Conservation (phyloP, 805 yeast species). For the Metschnikowia gelsemii region DNA sequence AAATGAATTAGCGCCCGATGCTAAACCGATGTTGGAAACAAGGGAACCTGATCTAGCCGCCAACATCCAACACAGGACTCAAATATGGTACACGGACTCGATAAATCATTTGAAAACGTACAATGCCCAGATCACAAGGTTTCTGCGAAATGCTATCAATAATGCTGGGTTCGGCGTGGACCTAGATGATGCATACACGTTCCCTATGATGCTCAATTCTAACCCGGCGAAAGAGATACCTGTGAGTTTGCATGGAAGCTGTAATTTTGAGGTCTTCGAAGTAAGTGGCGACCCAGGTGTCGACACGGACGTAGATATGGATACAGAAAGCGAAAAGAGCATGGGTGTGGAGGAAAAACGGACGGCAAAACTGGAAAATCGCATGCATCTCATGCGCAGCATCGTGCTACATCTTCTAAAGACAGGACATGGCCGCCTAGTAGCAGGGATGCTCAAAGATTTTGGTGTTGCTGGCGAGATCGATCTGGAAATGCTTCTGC, state of each 20-base stretch:
- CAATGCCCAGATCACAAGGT: slow-evolving; percentile 35
- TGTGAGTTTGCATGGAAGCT: too few relatives aligned
- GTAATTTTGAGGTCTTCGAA: too few relatives aligned
- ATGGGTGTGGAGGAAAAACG: slow-evolving; percentile 1
- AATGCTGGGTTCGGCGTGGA: slow-evolving; percentile 30
- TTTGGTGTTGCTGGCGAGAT: slow-evolving; percentile 23
- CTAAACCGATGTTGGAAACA: too few relatives aligned
- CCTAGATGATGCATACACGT: slow-evolving; percentile 43
- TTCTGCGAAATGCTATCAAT: slow-evolving; percentile 33
- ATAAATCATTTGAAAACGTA: slow-evolving; percentile 35
- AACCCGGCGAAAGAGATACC: slow-evolving; percentile 22
- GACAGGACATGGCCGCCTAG: slow-evolving; percentile 39
- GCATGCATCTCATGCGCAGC: slow-evolving; percentile 35
- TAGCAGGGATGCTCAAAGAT: slow-evolving; percentile 29
- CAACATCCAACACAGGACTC: slow-evolving; percentile 20
- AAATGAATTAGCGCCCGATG: too few relatives aligned
- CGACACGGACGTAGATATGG: too few relatives aligned
- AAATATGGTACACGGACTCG: slow-evolving; percentile 37
- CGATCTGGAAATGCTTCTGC: slow-evolving; percentile 25
- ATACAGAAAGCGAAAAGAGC: slow-evolving; percentile 2
- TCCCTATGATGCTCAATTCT: slow-evolving; percentile 34
- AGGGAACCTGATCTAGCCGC: not conserved
- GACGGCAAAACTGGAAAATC: slow-evolving; percentile 24
- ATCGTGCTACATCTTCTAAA: slow-evolving; percentile 40
- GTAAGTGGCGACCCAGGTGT: too few relatives aligned